Percentiles rank a stretch among this genome's conserved stretches.
Conservation (phyloP, 345 rosid species). For the Brassica incana region DNA sequence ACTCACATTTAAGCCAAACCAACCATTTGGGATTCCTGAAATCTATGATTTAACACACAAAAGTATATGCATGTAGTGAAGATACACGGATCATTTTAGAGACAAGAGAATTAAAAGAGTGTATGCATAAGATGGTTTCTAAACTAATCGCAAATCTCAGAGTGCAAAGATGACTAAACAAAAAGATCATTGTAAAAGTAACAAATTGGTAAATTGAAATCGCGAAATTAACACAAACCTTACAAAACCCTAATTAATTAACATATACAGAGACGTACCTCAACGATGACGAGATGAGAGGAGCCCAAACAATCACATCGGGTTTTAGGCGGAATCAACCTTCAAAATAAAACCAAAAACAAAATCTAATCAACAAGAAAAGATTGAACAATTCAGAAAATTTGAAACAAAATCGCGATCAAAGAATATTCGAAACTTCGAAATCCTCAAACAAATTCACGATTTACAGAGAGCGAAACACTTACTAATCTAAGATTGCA, state of each 20-base stretch:
- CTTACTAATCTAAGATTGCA: not conserved
- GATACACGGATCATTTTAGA: not conserved
- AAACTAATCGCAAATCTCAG: not conserved
- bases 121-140: not conserved
- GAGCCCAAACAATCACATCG: not conserved
- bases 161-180: not conserved
- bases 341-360: not conserved
- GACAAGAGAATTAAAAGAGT: no score
- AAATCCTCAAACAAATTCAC: not conserved
- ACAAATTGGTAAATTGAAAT: not conserved
- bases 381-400: not conserved
- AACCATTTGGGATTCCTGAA: no score
- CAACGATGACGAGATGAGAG: not conserved
- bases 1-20: not conserved
- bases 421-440: not conserved
- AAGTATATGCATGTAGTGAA: not conserved
- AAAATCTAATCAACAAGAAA: not conserved
- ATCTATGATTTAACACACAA: no score
- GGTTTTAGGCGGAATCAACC: not conserved
- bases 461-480: not conserved
- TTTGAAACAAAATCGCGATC: not conserved
- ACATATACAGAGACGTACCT: not conserved
- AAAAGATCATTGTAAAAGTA: not conserved
- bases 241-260: not conserved
- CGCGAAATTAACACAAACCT: not conserved